Percentiles rank a stretch among this genome's conserved stretches.
Conservation (phyloP, 2,329 filamentous ascomycete species). For the Colletotrichum cordylinicola region DNA sequence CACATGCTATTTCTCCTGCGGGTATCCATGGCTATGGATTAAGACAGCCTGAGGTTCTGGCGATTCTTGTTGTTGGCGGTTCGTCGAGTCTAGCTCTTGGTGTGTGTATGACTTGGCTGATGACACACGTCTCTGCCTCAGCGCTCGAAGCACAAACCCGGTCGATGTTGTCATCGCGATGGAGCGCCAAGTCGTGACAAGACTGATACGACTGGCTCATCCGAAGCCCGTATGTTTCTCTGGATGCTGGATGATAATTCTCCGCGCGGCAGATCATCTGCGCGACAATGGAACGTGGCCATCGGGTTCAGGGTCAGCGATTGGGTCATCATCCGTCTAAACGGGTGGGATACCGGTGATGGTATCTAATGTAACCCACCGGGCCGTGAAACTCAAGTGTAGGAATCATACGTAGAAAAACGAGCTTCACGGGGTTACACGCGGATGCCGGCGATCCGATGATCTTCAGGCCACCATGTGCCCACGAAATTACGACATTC, state of each 20-base stretch:
- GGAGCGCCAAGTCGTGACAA: background rate
- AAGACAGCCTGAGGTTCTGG: accelerated
- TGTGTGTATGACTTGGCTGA: background rate
- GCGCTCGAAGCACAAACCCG: background rate
- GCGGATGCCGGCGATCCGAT: background rate
- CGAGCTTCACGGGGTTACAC: background rate
- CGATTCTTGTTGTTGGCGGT: background rate
- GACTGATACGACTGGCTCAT: background rate
- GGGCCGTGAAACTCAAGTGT: background rate
- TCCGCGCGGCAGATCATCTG: background rate
- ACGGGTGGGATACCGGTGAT: background rate
- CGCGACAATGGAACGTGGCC: background rate
- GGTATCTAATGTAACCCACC: background rate
- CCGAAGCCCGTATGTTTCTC: background rate
- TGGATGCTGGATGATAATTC: background rate
- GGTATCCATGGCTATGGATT: accelerated
- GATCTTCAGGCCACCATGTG: background rate
- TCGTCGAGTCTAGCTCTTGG: background rate
- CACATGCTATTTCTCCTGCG: background rate
- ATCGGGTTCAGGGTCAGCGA: background rate
- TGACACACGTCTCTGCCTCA: background rate
- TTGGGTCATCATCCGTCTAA: background rate
- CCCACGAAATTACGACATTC: background rate
- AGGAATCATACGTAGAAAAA: background rate
- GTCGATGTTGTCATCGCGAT: background rate